Percentiles rank a stretch among this genome's conserved stretches.
Evolutionary conservation across 495 filamentous ascomycete species (phyloP).

Genomic region (Daldinia childiae): DNA sequence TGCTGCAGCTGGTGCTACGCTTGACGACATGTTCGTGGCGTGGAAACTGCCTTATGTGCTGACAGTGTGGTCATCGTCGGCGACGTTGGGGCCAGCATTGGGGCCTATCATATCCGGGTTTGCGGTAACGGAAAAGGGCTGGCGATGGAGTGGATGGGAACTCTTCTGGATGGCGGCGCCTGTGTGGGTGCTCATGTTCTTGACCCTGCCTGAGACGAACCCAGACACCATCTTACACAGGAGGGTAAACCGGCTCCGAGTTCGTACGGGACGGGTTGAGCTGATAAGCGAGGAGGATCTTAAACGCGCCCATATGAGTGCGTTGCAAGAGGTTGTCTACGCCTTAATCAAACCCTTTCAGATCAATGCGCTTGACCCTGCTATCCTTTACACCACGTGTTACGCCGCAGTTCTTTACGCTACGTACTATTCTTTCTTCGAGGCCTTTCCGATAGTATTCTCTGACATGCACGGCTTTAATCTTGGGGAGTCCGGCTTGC

Average conservation of each 20-base stretch:
- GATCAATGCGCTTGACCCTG: conserved; percentile 69
- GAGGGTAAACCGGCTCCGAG: conserved; percentile 52
- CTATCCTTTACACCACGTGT: conserved; percentile 68
- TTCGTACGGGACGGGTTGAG: conserved; percentile 51
- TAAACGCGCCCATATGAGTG: conserved; percentile 59
- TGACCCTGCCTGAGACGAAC: conserved; percentile 56
- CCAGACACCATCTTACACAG: conserved; percentile 56
- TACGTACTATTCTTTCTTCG: conserved; percentile 83
- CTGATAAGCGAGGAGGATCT: conserved; percentile 62
- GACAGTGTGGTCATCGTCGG: conserved; percentile 63
- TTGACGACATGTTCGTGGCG: conserved; percentile 78
- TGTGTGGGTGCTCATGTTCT: conserved; percentile 54
- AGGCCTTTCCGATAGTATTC: conserved; percentile 79
- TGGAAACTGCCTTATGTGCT: conserved; percentile 77
- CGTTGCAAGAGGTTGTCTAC: conserved; percentile 57
- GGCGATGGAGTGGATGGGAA: conserved; percentile 62
- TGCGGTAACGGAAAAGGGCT: conserved; percentile 60
- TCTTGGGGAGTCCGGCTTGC: conserved; percentile 72
- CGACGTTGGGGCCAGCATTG: conserved; percentile 54
- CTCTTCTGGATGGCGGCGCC: conserved; percentile 63
- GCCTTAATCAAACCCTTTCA: conserved; percentile 69
- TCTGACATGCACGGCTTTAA: conserved; percentile 71
- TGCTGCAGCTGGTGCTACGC: conserved; percentile 81
- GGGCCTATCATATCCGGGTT: conserved; percentile 68
- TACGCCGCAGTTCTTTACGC: conserved; percentile 74